These are phyloP conservation scores for Annulohypoxylon stygium DNA, from an alignment of 495 filamentous ascomycete genomes.

Conservation along the genomic window DNA sequence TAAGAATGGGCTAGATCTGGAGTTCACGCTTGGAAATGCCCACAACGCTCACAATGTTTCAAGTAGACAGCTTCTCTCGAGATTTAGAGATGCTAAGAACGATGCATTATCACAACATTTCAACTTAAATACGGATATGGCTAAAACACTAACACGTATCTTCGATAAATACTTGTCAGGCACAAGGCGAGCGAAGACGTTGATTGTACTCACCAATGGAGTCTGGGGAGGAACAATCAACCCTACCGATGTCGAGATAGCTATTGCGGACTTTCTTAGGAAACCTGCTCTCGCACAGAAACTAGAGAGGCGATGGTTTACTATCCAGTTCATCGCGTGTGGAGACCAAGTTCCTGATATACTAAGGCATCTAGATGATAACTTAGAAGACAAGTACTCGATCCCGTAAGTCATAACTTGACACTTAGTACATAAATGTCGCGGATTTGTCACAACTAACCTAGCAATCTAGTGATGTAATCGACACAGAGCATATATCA, in stretches of 20 bases:
- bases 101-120: constrained; percentile 4
- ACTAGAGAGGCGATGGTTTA: constrained; percentile 30
- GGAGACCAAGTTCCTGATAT: constrained; percentile 16
- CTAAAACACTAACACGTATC: constrained; percentile 15
- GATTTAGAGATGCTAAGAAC: constrained; percentile 16
- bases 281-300: constrained; percentile 15
- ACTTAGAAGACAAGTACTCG: constrained; percentile 20
- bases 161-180: constrained; percentile 19
- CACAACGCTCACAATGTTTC: constrained; percentile 8
- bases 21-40: constrained; percentile 18
- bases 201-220: constrained; percentile 26
- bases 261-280: constrained; percentile 25
- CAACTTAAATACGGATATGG: constrained; percentile 17
- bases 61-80: constrained; percentile 3
- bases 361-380: constrained; percentile 23
- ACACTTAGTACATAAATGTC: not conserved
- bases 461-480: constrained; percentile 10
- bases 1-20: constrained; percentile 25
- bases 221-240: constrained; percentile 18
- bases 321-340: constrained; percentile 25
- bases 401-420: constrained; percentile 14
- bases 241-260: not conserved
- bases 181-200: constrained; percentile 20
- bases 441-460: not conserved
- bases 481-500: constrained; percentile 23